Evolutionary conservation across 1,284 basidiomycete species (phyloP).

Genomic region (Leccinum cinnamomeum): DNA sequence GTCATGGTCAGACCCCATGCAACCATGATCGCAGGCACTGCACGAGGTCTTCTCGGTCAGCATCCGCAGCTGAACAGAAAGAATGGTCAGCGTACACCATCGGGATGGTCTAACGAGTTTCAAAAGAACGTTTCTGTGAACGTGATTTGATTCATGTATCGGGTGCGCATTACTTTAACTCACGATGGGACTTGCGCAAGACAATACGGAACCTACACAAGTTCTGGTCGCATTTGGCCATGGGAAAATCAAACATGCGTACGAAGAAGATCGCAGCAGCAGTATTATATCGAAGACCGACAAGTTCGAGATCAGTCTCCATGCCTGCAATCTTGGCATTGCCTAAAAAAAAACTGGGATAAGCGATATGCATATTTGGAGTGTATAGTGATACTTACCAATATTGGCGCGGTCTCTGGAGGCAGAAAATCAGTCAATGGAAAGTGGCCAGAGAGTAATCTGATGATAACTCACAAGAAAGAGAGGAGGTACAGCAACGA

Average conservation of each 20-base stretch:
- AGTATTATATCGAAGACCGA: slow-evolving; percentile 44
- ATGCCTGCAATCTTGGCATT: slow-evolving; percentile 41
- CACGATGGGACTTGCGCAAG: slow-evolving; percentile 49
- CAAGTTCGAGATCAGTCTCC: slow-evolving; percentile 39
- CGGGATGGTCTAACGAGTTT: slow-evolving; percentile 47
- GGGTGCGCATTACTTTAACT: slow-evolving; percentile 14
- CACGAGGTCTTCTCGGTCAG: slow-evolving; percentile 2
- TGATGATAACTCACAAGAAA: not conserved
- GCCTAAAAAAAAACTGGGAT: slow-evolving; percentile 14
- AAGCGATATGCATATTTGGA: not conserved
- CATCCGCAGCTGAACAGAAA: not conserved
- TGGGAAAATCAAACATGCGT: slow-evolving; percentile 12
- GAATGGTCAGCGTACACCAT: slow-evolving; percentile 38
- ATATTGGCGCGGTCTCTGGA: slow-evolving; percentile 37
- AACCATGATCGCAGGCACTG: slow-evolving; percentile 49
- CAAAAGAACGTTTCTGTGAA: slow-evolving; percentile 41
- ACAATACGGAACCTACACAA: slow-evolving; percentile 41
- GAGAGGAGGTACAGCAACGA: not conserved
- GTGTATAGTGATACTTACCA: slow-evolving; percentile 16
- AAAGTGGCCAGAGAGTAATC: not conserved
- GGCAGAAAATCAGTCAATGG: not conserved
- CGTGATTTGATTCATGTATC: not conserved
- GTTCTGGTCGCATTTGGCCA: not conserved
- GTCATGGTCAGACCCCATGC: slow-evolving; percentile 47
- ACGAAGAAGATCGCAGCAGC: slow-evolving; percentile 50